Evolutionary conservation across 495 filamentous ascomycete genomes (phyloP).

Genomic region (Sabuloglossum arenarium): DNA sequence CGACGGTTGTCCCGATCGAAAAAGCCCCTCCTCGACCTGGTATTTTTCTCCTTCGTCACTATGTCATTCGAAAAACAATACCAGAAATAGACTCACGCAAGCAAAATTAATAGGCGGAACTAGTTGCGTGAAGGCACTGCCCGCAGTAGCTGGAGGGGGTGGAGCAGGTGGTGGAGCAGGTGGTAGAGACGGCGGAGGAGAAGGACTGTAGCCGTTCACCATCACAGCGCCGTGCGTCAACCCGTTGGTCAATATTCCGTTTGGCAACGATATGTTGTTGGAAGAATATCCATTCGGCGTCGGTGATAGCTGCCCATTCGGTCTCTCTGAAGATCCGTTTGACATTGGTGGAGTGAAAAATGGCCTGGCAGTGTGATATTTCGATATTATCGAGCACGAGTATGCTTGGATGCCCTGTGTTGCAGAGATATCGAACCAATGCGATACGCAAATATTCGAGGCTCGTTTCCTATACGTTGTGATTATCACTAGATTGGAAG

Average conservation of each 20-base stretch:
- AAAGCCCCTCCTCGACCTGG: constrained; percentile 13
- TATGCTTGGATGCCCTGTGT: too few relatives aligned
- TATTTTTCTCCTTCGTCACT: background rate
- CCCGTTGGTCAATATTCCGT: background rate
- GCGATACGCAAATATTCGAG: too few relatives aligned
- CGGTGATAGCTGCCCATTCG: background rate
- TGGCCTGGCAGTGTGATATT: too few relatives aligned
- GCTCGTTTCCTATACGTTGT: too few relatives aligned
- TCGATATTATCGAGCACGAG: too few relatives aligned
- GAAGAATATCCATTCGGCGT: background rate
- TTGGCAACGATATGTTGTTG: background rate
- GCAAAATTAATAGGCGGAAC: background rate
- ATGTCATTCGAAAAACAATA: background rate
- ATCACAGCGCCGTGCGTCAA: background rate
- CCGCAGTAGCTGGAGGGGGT: background rate
- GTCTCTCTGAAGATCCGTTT: background rate
- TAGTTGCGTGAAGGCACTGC: background rate
- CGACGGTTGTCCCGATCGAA: constrained; percentile 13
- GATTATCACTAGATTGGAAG: too few relatives aligned
- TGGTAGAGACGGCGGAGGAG: background rate
- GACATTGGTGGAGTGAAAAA: background rate
- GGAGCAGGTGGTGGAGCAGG: background rate
- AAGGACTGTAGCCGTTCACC: background rate
- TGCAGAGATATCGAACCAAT: too few relatives aligned
- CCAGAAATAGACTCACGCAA: background rate